A percentile compares a stretch with the other conserved stretches of the same genome.
Conservation (phyloP, 2,329 filamentous ascomycete genomes). For the Cryphonectria nitschkei region DNA sequence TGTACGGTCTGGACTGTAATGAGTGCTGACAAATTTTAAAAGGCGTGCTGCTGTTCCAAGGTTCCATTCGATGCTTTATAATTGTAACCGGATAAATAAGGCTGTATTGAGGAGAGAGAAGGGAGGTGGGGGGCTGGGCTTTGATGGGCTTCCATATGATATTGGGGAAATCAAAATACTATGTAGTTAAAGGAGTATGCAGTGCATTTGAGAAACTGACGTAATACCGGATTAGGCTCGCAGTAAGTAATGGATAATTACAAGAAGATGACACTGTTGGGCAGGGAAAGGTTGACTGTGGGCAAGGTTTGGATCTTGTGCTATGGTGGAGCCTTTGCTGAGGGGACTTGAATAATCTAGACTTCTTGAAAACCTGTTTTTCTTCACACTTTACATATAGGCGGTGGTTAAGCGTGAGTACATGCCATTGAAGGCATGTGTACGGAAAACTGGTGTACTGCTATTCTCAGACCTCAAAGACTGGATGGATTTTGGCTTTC, state of each 20-base stretch:
- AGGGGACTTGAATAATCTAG: too few relatives aligned
- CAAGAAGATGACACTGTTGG: too few relatives aligned
- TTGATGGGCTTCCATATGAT: neutral
- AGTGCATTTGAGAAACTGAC: too few relatives aligned
- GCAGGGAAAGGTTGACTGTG: too few relatives aligned
- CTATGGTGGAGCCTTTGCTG: too few relatives aligned
- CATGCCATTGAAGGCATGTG: too few relatives aligned
- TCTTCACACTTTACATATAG: neutral
- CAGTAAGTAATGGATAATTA: too few relatives aligned
- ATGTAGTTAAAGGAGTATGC: neutral
- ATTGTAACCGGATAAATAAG: neutral
- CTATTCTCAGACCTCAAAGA: neutral
- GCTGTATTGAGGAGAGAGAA: neutral
- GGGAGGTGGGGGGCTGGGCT: too few relatives aligned
- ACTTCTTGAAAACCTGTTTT: too few relatives aligned
- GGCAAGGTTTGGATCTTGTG: too few relatives aligned
- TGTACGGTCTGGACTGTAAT: neutral
- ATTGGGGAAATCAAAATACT: neutral
- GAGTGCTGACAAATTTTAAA: neutral
- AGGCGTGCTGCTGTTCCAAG: neutral
- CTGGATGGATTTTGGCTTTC: neutral
- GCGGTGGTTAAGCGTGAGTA: neutral
- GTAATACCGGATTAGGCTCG: too few relatives aligned
- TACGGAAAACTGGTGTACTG: neutral
- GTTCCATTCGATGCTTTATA: neutral